Evolutionary conservation across 176 grass and related monocot genomes (phyloP).

Genomic region (Bromus sterilis): DNA sequence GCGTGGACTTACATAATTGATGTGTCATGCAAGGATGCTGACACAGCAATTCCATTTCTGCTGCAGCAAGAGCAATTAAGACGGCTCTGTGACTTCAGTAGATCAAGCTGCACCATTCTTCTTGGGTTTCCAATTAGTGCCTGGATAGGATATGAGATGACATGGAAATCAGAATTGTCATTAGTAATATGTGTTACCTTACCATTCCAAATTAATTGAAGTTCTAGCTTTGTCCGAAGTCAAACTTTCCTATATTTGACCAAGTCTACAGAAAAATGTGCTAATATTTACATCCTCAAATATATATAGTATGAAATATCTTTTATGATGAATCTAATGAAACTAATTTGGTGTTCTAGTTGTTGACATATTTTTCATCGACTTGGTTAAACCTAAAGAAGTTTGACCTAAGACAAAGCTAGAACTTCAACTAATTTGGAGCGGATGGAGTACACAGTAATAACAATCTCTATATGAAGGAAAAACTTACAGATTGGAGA

Average conservation of each 20-base stretch:
- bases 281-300: background rate
- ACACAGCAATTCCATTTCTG: slow-evolving; percentile 36
- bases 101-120: slow-evolving; percentile 84
- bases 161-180: slow-evolving; percentile 9
- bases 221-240: background rate
- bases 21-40: slow-evolving; percentile 68
- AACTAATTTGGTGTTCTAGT: background rate
- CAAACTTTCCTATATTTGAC: background rate
- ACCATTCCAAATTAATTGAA: background rate
- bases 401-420: background rate
- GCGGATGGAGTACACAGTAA: background rate
- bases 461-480: slow-evolving; percentile 1
- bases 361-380: background rate
- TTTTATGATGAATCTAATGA: background rate
- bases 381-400: background rate
- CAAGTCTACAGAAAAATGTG: background rate
- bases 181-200: background rate
- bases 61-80: slow-evolving; percentile 70
- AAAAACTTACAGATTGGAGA: slow-evolving; percentile 67
- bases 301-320: background rate
- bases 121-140: slow-evolving; percentile 85
- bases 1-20: slow-evolving; percentile 63
- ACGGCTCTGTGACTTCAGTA: slow-evolving; percentile 54
- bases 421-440: background rate
- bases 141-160: slow-evolving; percentile 22